These are phyloP conservation scores for Umbelopsis sp. DNA, from an alignment of 192 early-diverging fungal genomes.

Conservation along the genomic window DNA sequence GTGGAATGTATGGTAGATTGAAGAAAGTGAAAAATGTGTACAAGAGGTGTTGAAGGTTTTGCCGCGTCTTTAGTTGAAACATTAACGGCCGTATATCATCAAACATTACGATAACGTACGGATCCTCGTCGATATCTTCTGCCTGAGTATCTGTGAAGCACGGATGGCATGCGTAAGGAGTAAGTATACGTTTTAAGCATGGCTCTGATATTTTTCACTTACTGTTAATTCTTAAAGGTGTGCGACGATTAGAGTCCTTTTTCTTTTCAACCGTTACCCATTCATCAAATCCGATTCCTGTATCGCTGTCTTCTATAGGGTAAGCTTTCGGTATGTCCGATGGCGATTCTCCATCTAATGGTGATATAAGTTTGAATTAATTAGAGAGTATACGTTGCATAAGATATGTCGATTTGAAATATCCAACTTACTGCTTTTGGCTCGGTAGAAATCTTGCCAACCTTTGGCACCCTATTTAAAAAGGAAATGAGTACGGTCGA, in stretches of 20 bases:
- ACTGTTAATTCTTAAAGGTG: constrained; percentile 13
- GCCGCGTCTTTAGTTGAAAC: constrained; percentile 42
- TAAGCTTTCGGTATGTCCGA: not conserved
- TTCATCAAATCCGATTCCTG: constrained; percentile 1
- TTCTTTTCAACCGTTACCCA: constrained; percentile 39
- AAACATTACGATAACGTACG: constrained; percentile 53
- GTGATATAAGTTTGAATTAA: not conserved
- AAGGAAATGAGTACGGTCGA: constrained; percentile 9
- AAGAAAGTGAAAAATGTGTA: constrained; percentile 53
- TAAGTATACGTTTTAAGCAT: not conserved
- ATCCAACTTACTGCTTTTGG: constrained; percentile 35
- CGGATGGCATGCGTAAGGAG: not conserved
- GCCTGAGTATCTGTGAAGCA: constrained; percentile 32
- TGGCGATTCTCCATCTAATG: not conserved
- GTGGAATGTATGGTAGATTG: constrained; percentile 49
- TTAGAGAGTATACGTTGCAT: not conserved
- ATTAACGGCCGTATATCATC: constrained; percentile 53
- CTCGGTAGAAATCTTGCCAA: constrained; percentile 37
- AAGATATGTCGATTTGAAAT: no score
- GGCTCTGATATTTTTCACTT: not conserved
- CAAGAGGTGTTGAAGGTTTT: constrained; percentile 41
- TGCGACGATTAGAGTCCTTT: constrained; percentile 22
- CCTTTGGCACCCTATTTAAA: constrained; percentile 41
- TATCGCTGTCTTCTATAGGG: constrained; percentile 26
- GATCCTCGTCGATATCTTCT: constrained; percentile 48